Base-by-base conservation (phyloP, 495 filamentous ascomycete genomes). In the Aspergillus baeticus region DNA sequence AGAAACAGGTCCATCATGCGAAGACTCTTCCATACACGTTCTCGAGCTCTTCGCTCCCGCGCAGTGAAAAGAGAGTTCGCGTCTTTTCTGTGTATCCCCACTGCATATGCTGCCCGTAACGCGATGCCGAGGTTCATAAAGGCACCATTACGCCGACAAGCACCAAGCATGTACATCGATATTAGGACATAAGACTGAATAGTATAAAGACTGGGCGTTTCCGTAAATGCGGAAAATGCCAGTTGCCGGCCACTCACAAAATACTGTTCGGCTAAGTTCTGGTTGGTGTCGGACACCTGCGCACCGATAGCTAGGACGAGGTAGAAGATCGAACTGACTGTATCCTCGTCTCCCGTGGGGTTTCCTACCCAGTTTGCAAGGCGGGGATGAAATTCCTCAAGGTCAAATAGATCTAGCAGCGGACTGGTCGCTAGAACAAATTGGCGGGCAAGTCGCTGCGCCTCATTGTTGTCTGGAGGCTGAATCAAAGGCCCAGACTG, bases 1-100 rank as follows among this genome's bases (percentile, higher is more conserved):
- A 85, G 74, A 50, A 83, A 86, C 6, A 86, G 57, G 54, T 86
- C 83, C 56, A 84, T 70, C 51, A 86, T 78, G 1, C 83, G 75
- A 11, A 86, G 67, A 59, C 81, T 84, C 61, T 81, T 84, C 83
- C 83, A 86, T 0, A 84, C 72, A 13, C 78, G 73, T 48, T 86
- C 83, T 52, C 83, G 72, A n/a, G 73, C 68, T 51, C 69, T 65
- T 29, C 79, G 75, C 18, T 78, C 69, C 2, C 75, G 71, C 1
- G 69, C 59, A 44, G 78, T 81, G 57, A 85, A 86, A 1, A 81
- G 68, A 5, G 79, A 70, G 61, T 85, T 85, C 17, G 83, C 81
- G 33, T 83, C 82, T 36, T 79, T 82, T n/a, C 82, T 66, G 60
- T 86, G 83, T 23, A 86, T 69, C 2, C 83, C 83, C 18, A 86